phyloP scores from a whole-genome alignment of 2,329 filamentous ascomycete species.

The Aquanectria penicillioides region DNA sequence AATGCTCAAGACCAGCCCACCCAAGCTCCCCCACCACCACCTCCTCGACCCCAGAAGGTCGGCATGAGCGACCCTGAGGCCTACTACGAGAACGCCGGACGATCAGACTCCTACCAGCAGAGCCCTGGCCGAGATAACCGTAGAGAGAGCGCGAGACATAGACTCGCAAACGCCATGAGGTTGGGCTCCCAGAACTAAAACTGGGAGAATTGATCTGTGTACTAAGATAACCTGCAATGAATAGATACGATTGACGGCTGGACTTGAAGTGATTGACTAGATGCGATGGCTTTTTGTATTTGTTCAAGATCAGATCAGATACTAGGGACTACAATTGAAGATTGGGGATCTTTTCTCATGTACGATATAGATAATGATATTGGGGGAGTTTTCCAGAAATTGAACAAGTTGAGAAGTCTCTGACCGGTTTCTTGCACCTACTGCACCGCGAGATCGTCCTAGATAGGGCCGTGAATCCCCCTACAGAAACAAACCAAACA shows the following conservation, averaged over 20 bases:
- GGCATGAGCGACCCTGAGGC: conserved; percentile 47
- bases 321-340: neutral
- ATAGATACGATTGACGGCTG: conserved; percentile 15
- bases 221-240: conserved; percentile 11
- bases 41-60: conserved; percentile 51
- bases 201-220: conserved; percentile 17
- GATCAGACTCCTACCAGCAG: conserved; percentile 35
- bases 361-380: conserved; percentile 8
- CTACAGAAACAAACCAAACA: no score
- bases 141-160: conserved; percentile 46
- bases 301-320: no score
- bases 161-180: conserved; percentile 47
- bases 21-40: conserved; percentile 46
- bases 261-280: conserved; percentile 1
- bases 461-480: no score
- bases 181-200: conserved; percentile 61
- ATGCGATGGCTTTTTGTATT: neutral
- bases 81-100: conserved; percentile 43
- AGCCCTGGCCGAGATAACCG: conserved; percentile 36
- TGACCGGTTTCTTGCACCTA: no score
- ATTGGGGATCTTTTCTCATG: conserved; percentile 1
- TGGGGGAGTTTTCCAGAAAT: neutral
- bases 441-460: no score
- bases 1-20: conserved; percentile 30
- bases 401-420: neutral